Conservation (phyloP, 2,329 filamentous ascomycete species). For the Aspergillus fructus region DNA sequence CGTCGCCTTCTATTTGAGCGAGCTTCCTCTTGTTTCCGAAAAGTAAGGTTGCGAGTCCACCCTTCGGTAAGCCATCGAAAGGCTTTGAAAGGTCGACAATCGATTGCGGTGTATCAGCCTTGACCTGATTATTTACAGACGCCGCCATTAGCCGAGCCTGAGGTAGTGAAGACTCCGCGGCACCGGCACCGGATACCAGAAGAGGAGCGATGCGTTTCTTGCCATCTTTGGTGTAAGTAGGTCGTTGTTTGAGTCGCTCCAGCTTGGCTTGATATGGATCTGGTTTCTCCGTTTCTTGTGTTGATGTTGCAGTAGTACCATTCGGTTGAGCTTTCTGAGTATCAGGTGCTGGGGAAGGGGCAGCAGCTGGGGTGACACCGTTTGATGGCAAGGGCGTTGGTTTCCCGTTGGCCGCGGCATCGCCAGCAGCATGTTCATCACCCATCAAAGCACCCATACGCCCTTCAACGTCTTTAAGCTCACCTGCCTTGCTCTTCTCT, state of each 20-base stretch:
- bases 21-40: conserved; percentile 92
- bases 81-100: conserved; percentile 89
- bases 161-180: conserved; percentile 81
- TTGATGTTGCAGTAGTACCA: conserved; percentile 32
- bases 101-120: conserved; percentile 73
- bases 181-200: conserved; percentile 84
- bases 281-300: conserved; percentile 38
- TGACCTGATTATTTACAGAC: conserved; percentile 63
- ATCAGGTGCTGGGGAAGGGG: conserved; percentile 32
- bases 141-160: conserved; percentile 86
- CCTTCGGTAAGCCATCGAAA: conserved; percentile 87
- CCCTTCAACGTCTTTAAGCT: conserved; percentile 84
- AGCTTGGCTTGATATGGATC: conserved; percentile 61
- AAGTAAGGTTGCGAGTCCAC: conserved; percentile 79
- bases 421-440: conserved; percentile 62
- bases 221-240: conserved; percentile 93
- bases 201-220: conserved; percentile 94
- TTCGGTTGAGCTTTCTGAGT: conserved; percentile 37
- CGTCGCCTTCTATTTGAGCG: conserved; percentile 70
- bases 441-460: conserved; percentile 99
- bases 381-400: conserved; percentile 43
- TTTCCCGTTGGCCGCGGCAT: conserved; percentile 51
- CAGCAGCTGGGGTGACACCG: conserved; percentile 40
- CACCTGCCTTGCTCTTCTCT: conserved; percentile 86
- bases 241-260: conserved; percentile 78